phyloP scores from a whole-genome alignment of 176 grass and related monocot species.

The Oryza coarctata region DNA sequence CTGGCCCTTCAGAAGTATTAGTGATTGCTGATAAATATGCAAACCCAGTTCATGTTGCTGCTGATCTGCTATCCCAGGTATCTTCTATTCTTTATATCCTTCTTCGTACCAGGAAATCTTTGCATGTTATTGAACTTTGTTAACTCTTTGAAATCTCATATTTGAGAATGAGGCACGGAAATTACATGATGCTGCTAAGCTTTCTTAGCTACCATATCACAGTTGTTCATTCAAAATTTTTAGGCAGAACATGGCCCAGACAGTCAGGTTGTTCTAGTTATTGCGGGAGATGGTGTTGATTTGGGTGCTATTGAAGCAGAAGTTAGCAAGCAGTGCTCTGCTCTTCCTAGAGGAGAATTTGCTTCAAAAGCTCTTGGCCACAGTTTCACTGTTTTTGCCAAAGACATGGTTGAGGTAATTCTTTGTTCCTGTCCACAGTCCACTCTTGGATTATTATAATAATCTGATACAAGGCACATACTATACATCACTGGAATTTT shows the following conservation, averaged over 20 bases:
- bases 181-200: neutral
- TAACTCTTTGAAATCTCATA: neutral
- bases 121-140: neutral
- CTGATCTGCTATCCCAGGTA: constrained; percentile 97
- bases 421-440: neutral
- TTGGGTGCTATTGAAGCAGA: constrained; percentile 70
- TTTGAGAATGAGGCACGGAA: neutral
- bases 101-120: neutral
- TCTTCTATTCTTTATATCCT: constrained; percentile 21
- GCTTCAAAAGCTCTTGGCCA: constrained; percentile 91
- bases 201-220: neutral
- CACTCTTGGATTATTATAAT: neutral
- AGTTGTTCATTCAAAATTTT: constrained; percentile 24
- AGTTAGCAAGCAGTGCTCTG: constrained; percentile 81
- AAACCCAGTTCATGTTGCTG: constrained; percentile 86
- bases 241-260: constrained; percentile 98
- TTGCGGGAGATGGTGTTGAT: constrained; percentile 80
- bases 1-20: constrained; percentile 91
- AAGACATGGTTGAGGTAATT: constrained; percentile 88
- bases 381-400: constrained; percentile 84
- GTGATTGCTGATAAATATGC: constrained; percentile 88
- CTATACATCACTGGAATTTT: neutral
- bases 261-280: constrained; percentile 91
- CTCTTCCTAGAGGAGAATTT: constrained; percentile 92
- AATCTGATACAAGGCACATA: neutral